phyloP scores from a whole-genome alignment of 768 basidiomycete species.

The Lactarius deliciosus region DNA sequence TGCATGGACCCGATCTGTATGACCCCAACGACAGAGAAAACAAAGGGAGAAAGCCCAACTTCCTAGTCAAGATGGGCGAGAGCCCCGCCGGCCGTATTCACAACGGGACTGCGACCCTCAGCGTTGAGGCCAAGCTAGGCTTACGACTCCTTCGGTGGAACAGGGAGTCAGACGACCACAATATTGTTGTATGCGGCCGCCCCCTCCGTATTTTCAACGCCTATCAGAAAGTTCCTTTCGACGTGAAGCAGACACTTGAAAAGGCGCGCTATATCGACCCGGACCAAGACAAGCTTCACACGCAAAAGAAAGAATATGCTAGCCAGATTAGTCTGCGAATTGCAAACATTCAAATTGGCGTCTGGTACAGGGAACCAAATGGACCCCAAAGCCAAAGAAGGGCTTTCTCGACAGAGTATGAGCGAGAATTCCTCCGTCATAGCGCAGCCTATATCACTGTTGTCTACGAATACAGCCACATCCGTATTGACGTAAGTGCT shows the following conservation, averaged over 20 bases:
- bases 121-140: conserved; percentile 36
- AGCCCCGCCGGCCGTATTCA: conserved; percentile 54
- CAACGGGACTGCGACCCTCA: conserved; percentile 48
- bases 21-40: conserved; percentile 37
- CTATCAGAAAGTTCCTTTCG: conserved; percentile 4
- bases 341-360: conserved; percentile 65
- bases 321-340: conserved; percentile 50
- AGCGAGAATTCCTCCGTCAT: conserved; percentile 45
- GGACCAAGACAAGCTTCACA: conserved; percentile 34
- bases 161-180: conserved; percentile 34
- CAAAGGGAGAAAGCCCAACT: conserved; percentile 48
- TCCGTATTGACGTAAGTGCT: conserved; percentile 55
- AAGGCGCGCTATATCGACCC: conserved; percentile 38
- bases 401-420: conserved; percentile 70
- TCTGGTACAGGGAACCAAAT: conserved; percentile 43
- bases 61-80: conserved; percentile 55
- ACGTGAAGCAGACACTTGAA: conserved; percentile 31
- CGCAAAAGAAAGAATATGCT: conserved; percentile 36
- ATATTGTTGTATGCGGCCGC: conserved; percentile 30
- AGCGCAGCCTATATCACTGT: conserved; percentile 57
- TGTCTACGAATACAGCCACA: conserved; percentile 65
- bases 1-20: conserved; percentile 57
- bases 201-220: conserved; percentile 30
- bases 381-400: conserved; percentile 30
- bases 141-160: conserved; percentile 49